A percentile compares a stretch with the other conserved stretches of the same genome.
phyloP scores from a whole-genome alignment of 2,329 filamentous ascomycete species.

The Lanzia echinophila region DNA sequence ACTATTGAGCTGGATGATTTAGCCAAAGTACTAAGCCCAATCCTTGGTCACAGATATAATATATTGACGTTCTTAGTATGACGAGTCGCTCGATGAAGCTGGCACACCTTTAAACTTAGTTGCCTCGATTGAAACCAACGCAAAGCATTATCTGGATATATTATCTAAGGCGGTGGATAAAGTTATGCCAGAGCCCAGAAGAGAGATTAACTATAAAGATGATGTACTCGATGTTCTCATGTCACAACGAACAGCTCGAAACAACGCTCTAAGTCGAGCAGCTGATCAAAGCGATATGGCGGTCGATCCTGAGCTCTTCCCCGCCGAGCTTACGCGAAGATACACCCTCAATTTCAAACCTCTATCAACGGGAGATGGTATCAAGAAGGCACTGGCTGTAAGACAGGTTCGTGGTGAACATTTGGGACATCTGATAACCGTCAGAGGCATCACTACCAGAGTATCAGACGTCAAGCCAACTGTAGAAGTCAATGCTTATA shows the following conservation, averaged over 20 bases:
- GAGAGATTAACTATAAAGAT: constrained; percentile 87
- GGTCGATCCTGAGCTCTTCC: constrained; percentile 71
- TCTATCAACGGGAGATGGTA: constrained; percentile 59
- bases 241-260: constrained; percentile 80
- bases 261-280: constrained; percentile 66
- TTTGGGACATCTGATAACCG: constrained; percentile 85
- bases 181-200: constrained; percentile 70
- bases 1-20: constrained; percentile 87
- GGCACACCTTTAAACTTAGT: constrained; percentile 55
- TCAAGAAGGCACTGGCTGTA: constrained; percentile 69
- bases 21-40: constrained; percentile 46
- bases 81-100: constrained; percentile 61
- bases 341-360: constrained; percentile 98
- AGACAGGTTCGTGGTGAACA: constrained; percentile 90
- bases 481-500: constrained; percentile 96
- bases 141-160: constrained; percentile 91
- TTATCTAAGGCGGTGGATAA: constrained; percentile 83
- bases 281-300: constrained; percentile 56
- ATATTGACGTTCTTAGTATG: constrained; percentile 47
- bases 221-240: constrained; percentile 96
- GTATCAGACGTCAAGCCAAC: constrained; percentile 97
- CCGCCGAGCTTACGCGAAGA: constrained; percentile 81
- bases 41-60: constrained; percentile 36
- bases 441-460: constrained; percentile 87
- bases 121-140: constrained; percentile 80